Evolutionary conservation across 306 rosid genomes (phyloP), one percentile per base, ranked within the genome.

Genomic region (Purshia tridentata): DNA sequence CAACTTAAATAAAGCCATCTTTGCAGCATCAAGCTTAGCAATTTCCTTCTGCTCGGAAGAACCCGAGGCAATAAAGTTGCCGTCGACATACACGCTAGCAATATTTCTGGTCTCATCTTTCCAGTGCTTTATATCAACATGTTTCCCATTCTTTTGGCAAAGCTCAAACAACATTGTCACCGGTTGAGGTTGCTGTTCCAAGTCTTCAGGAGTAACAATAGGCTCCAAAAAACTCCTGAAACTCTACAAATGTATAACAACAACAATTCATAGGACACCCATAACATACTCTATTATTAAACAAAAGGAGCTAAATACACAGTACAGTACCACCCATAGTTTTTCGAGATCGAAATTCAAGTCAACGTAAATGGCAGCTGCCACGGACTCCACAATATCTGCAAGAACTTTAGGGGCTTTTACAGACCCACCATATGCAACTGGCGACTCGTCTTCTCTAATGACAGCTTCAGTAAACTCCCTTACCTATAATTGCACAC

Each of bases 331-430:
- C 96, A 72, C 79, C 98, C 98, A 93, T 5, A 87, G 69, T 42
- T 8, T 71, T 39, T 84, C 72, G 4, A 93, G 85, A 69, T 93
- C 88, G 19, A 81, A 85, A 46, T 60, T 52, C 72, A 86, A 41
- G 11, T 93, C 98, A 3, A 90, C 66, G 42, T 87, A 93, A 8
- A 93, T 49, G 4, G 97, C 96, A 47, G 87, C 98, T 22, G 86
- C 89, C 11, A 93, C 6, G 8, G 98, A 93, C 82, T 93, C 98
- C 0, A 89, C 89, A 66, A 93, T 72, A 68, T 93, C 98, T 1
- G 98, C 97, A 48, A 93, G 98, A 79, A 93, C 76, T 81, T 93
- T 93, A 0, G 97, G 98, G 16, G 96, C 98, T 81, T 87, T 88
- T 35, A 93, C 77, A 0, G 71, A 19, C 18, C 97, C 97, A 40